Base-by-base conservation (phyloP, 805 yeast genomes). In the Cyberlindnera amylophila region DNA sequence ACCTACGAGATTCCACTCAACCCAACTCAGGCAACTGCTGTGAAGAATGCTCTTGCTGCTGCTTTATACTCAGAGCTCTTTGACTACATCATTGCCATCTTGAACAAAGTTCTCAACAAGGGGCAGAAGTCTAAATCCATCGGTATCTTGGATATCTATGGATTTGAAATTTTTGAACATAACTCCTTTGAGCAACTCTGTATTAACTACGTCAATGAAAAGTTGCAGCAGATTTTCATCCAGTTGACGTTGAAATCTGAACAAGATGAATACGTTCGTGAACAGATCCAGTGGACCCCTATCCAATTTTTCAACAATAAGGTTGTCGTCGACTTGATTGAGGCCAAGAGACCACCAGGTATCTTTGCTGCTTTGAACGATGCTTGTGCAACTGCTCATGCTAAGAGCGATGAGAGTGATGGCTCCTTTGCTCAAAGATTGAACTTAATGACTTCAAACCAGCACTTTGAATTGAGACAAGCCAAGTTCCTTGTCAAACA, bases 331-430 rank as follows among this genome's bases (percentile, higher is more conserved):
- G 99, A 93, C 55, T 74, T 93, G 60, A 93, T 93, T 59, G 99
- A 93, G 66, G 84, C 87, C 23, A 79, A 79, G 46, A 79, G 96
- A 58, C 98, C 99, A 1, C 97, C 97, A 1, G 99, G 99, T 46
- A 74, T 93, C 34, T 90, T 93, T 69, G 95, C 98, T 3, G 96
- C 96, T 3, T 74, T 93, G 66, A 93, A 91, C 65, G 99, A 93
- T 70, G 91, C 98, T 1, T 83, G 89, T 57, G 97, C 96, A 29
- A 93, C 98, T 21, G 99, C 99, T 0, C 99, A 93, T 62, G 99
- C 99, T 4, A 98, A 93, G 60, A 84, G 96, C 1, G 74, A 70
- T 39, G 99, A 98, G 15, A 98, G 98, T 2, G 99, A 93, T 64
- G 96, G 89, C 66, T 86, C 95, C 1, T 93, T 93, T 65, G 85